Evolutionary conservation across 768 basidiomycete genomes (phyloP).

Genomic region (Tricholoma matsutake): DNA sequence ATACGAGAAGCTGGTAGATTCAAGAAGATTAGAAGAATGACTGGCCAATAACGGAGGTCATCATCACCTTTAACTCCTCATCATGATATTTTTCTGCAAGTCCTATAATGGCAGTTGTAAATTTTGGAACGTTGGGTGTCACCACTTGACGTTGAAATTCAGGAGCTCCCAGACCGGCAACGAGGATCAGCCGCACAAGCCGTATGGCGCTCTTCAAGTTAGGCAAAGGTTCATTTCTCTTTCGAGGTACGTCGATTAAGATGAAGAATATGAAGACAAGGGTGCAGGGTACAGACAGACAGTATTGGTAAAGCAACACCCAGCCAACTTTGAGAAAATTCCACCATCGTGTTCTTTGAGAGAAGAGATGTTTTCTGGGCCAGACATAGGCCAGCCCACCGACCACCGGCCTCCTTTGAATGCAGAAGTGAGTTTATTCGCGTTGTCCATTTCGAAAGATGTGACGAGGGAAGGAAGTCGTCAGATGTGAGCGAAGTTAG

Average conservation of each 20-base stretch:
- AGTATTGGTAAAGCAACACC: slow-evolving; percentile 60
- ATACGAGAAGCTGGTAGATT: slow-evolving; percentile 38
- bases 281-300: slow-evolving; percentile 52
- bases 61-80: slow-evolving; percentile 50
- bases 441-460: slow-evolving; percentile 73
- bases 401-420: slow-evolving; percentile 71
- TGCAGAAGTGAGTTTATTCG: slow-evolving; percentile 72
- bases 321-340: slow-evolving; percentile 73
- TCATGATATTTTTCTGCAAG: slow-evolving; percentile 52
- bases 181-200: slow-evolving; percentile 61
- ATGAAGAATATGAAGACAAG: slow-evolving; percentile 14
- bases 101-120: slow-evolving; percentile 53
- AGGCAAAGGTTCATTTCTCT: slow-evolving; percentile 70
- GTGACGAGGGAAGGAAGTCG: slow-evolving; percentile 56
- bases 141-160: slow-evolving; percentile 83
- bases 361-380: slow-evolving; percentile 62
- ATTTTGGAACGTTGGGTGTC: slow-evolving; percentile 69
- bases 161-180: slow-evolving; percentile 51
- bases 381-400: slow-evolving; percentile 79
- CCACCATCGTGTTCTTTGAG: slow-evolving; percentile 60
- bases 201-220: slow-evolving; percentile 61
- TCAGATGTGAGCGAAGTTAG: slow-evolving; percentile 52
- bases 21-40: neutral
- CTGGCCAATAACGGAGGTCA: neutral
- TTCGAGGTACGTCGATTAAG: slow-evolving; percentile 20